Evolutionary conservation across 1,139 yeast species (phyloP).

Genomic region (Petasospora fabianii): DNA sequence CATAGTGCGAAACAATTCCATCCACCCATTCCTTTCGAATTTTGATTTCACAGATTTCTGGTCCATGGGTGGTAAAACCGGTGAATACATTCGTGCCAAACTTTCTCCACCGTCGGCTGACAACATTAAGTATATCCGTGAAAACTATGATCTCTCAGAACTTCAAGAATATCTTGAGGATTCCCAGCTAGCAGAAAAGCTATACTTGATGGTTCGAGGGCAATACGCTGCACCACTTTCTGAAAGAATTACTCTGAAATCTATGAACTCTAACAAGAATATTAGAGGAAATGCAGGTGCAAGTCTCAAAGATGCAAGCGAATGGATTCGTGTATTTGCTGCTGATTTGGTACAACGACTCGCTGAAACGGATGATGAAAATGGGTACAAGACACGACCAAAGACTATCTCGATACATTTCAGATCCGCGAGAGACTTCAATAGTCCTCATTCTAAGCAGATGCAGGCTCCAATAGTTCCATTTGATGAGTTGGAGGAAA

Average conservation of each 20-base stretch:
- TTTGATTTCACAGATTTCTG: conserved; percentile 74
- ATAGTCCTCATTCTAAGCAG: conserved; percentile 40
- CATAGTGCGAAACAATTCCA: conserved; percentile 48
- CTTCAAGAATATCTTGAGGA: conserved; percentile 40
- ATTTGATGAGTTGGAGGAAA: conserved; percentile 34
- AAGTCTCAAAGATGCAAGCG: conserved; percentile 53
- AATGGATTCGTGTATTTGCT: conserved; percentile 80
- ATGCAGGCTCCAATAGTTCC: conserved; percentile 37
- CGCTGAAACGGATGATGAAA: conserved; percentile 73
- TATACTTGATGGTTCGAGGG: conserved; percentile 68
- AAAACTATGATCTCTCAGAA: conserved; percentile 30
- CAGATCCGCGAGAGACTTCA: conserved; percentile 23
- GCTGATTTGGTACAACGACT: conserved; percentile 75
- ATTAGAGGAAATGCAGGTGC: conserved; percentile 57
- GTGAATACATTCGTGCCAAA: conserved; percentile 51
- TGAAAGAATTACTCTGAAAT: conserved; percentile 61
- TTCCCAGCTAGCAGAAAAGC: conserved; percentile 40
- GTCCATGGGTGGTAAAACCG: conserved; percentile 89
- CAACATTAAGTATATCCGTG: conserved; percentile 45
- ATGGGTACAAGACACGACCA: conserved; percentile 38
- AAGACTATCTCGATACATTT: conserved; percentile 45
- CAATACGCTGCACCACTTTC: conserved; percentile 48
- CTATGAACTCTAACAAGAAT: conserved; percentile 88
- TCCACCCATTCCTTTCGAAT: conserved; percentile 50
- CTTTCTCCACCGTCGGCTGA: conserved; percentile 33